These are phyloP conservation scores for Lepiota subincarnata DNA, from an alignment of 768 basidiomycete genomes.

Conservation along the genomic window DNA sequence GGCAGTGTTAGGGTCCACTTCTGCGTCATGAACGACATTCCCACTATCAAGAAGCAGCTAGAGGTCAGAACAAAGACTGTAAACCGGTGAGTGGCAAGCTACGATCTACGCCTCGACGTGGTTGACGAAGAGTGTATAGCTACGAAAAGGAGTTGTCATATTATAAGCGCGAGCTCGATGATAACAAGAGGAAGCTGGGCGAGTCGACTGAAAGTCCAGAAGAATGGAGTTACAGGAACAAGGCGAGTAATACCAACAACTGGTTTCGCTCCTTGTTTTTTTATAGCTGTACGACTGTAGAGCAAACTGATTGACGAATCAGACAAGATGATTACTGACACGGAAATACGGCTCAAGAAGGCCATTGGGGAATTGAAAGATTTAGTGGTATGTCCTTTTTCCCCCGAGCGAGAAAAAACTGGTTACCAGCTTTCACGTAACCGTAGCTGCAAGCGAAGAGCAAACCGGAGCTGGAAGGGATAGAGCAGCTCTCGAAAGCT, in stretches of 20 bases:
- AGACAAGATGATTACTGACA: conserved; percentile 75
- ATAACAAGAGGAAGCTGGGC: conserved; percentile 55
- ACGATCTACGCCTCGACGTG: not conserved
- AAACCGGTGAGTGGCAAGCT: conserved; percentile 44
- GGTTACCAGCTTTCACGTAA: conserved; percentile 3
- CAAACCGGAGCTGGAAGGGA: conserved; percentile 34
- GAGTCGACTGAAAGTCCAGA: conserved; percentile 60
- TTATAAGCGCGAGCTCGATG: conserved; percentile 64
- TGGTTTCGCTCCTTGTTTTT: not conserved
- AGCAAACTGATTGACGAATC: conserved; percentile 70
- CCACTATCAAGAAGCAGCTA: conserved; percentile 57
- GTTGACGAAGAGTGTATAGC: conserved; percentile 29
- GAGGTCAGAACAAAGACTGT: conserved; percentile 72
- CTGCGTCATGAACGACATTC: conserved; percentile 44
- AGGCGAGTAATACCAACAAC: conserved; percentile 34
- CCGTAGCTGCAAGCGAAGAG: conserved; percentile 34
- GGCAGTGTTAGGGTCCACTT: not conserved
- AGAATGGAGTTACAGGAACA: conserved; percentile 76
- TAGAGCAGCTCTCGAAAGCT: conserved; percentile 49
- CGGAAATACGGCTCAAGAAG: conserved; percentile 54
- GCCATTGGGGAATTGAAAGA: conserved; percentile 60
- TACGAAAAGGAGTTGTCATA: conserved; percentile 63
- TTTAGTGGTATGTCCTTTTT: conserved; percentile 54
- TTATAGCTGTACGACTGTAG: conserved; percentile 29
- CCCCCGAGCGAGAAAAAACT: not conserved